These are phyloP conservation scores for Pinus albicaulis DNA, from an alignment of 75 land plant species.

Conservation along the genomic window DNA sequence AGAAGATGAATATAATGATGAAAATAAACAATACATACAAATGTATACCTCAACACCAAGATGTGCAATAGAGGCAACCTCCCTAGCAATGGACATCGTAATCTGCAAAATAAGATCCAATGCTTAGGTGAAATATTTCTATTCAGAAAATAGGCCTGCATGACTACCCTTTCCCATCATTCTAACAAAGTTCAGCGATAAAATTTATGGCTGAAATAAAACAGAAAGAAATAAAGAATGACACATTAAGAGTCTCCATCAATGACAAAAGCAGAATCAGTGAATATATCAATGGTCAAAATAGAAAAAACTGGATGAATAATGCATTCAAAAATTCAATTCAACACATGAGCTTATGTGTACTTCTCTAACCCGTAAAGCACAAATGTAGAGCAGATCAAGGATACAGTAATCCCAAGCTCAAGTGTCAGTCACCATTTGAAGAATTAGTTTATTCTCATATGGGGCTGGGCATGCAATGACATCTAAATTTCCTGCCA, in stretches of 20 bases:
- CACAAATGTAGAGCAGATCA: neutral
- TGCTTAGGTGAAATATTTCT: neutral
- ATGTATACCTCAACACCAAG: constrained; percentile 78
- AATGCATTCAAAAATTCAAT: no score
- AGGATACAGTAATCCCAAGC: neutral
- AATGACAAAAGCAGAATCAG: neutral
- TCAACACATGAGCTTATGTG: no score
- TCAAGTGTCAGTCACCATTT: neutral
- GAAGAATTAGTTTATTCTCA: no score
- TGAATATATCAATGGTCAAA: neutral
- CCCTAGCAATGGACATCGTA: constrained; percentile 92
- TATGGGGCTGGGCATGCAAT: no score
- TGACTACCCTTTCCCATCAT: neutral
- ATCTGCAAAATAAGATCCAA: constrained; percentile 38
- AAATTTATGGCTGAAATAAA: neutral
- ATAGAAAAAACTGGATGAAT: neutral
- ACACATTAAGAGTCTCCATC: neutral
- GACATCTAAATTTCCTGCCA: no score
- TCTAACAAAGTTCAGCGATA: neutral
- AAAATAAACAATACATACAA: neutral
- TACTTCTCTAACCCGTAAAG: neutral
- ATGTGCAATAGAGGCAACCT: constrained; percentile 82
- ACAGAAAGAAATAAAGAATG: neutral
- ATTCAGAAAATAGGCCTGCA: neutral
- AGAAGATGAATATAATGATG: constrained; percentile 4